A percentile compares a stretch with the other conserved stretches of the same genome.
Conservation (phyloP, 306 rosid genomes). For the Quercus bicolor region DNA sequence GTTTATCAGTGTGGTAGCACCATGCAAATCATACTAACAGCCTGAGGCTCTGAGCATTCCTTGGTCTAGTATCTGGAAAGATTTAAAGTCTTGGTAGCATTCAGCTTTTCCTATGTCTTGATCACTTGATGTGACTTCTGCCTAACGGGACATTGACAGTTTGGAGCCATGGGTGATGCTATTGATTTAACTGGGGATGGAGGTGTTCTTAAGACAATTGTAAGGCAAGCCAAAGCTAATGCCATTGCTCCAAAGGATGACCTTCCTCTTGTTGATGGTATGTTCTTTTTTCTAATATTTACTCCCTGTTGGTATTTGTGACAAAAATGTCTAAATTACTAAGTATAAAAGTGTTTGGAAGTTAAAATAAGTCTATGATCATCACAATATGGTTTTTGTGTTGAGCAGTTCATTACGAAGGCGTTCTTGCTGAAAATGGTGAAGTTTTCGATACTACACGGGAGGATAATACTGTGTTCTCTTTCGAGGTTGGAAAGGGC, state of each 20-base stretch:
- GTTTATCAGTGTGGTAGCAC: background rate
- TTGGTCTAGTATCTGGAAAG: background rate
- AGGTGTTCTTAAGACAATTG: constrained; percentile 73
- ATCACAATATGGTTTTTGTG: constrained; percentile 14
- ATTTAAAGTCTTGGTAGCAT: background rate
- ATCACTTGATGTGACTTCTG: background rate
- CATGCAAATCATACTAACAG: background rate
- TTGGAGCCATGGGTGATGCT: constrained; percentile 65
- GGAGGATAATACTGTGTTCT: constrained; percentile 86
- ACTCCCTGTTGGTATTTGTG: background rate
- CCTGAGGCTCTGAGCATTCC: background rate
- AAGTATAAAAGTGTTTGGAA: background rate
- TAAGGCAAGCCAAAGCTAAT: constrained; percentile 70
- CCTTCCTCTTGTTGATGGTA: constrained; percentile 93
- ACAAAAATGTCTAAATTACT: background rate
- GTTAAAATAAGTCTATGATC: background rate
- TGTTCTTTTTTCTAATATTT: constrained; percentile 4
- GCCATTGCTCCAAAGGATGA: constrained; percentile 77
- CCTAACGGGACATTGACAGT: constrained; percentile 25
- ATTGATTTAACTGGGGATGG: constrained; percentile 91
- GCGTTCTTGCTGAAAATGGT: constrained; percentile 70
- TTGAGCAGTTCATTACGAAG: constrained; percentile 84
- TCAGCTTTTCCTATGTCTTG: constrained; percentile 1
- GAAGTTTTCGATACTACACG: constrained; percentile 91
- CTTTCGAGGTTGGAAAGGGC: constrained; percentile 91